Percentiles rank a stretch among this genome's conserved stretches.
These are phyloP conservation scores for Trichophyton verrucosum DNA, from an alignment of 2,329 filamentous ascomycete genomes.

Conservation along the genomic window DNA sequence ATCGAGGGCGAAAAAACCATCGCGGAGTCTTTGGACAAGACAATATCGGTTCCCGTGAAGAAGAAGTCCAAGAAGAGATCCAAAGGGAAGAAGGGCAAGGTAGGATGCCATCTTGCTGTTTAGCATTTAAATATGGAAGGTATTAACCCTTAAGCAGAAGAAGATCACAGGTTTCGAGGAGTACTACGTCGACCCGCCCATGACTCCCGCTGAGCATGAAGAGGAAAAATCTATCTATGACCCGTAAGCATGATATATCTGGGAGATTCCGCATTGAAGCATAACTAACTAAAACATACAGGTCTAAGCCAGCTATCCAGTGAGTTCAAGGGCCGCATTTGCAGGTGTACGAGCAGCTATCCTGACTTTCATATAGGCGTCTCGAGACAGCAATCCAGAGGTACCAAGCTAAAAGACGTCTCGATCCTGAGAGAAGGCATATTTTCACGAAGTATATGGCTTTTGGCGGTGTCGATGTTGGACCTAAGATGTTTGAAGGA, in stretches of 20 bases:
- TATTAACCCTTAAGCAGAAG: conserved; percentile 19
- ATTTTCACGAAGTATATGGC: conserved; percentile 71
- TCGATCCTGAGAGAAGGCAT: conserved; percentile 48
- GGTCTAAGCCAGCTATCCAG: conserved; percentile 45
- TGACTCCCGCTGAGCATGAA: conserved; percentile 56
- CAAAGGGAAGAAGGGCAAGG: conserved; percentile 23
- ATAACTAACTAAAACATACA: conserved; percentile 20
- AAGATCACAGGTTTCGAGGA: conserved; percentile 62
- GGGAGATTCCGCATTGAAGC: not conserved
- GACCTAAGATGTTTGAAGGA: conserved; percentile 50
- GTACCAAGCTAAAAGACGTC: conserved; percentile 63
- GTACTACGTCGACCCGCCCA: conserved; percentile 65
- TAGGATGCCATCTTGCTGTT: not conserved
- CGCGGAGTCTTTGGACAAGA: not conserved
- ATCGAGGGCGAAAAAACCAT: not conserved
- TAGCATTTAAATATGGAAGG: not conserved
- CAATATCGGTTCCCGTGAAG: conserved; percentile 4
- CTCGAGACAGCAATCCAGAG: conserved; percentile 77
- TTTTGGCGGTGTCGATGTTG: conserved; percentile 65
- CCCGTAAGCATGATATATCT: conserved; percentile 34
- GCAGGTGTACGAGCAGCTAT: not conserved
- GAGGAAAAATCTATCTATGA: conserved; percentile 60
- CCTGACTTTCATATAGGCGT: conserved; percentile 40
- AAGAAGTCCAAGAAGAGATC: conserved; percentile 25
- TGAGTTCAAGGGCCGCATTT: conserved; percentile 25